Evolutionary conservation across 2,329 filamentous ascomycete genomes (phyloP), one percentile per base, ranked within the genome.

Genomic region (Colletotrichum euphorbiae): DNA sequence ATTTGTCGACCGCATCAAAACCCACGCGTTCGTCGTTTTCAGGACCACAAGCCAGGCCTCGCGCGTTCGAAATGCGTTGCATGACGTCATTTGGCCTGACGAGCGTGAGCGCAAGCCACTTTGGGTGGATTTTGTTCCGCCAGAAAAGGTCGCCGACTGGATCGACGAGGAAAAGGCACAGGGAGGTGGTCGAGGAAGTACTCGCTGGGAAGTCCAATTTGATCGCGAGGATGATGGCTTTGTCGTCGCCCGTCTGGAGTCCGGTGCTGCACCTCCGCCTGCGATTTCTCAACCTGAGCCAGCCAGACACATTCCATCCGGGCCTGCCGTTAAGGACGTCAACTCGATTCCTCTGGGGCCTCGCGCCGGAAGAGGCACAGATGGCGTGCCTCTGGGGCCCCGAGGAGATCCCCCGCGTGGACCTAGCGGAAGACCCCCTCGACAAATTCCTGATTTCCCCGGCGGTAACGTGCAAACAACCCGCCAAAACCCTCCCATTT

Each of bases 101-200:
- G 95, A 98, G 80, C 89, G 90, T 67, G 92, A 91, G 72, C 87
- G 96, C 36, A 97, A 96, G 77, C 85, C 90, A 1, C 84, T 98
- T 1, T 97, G 91, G 87, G 93, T 93, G 3, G 96, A 99, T 77
- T 98, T 96, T 77, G 85, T 98, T 19, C 95, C 95, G 0, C 87
- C 91, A 17, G 89, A 93, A 28, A 88, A 89, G 71, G 85, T 97
- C 4, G 77, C 82, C 13, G 85, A 86, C 24, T 98, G 94, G 93
- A 90, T 97, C 67, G 85, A 88, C 7, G 85, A 80, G 45, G 93
- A 97, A 77, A 81, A 89, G 73, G 77, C 82, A 3, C 77, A 76
- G 13, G 73, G 80, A 72, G 74, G 83, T 70, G 72, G 82, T 57
- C 77, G 85, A 52, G 77, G 81, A 60, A 78, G 80, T 54, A 77